Evolutionary conservation across 345 rosid species (phyloP), one percentile per base, ranked within the genome.

Genomic region (Barbarea vulgaris): DNA sequence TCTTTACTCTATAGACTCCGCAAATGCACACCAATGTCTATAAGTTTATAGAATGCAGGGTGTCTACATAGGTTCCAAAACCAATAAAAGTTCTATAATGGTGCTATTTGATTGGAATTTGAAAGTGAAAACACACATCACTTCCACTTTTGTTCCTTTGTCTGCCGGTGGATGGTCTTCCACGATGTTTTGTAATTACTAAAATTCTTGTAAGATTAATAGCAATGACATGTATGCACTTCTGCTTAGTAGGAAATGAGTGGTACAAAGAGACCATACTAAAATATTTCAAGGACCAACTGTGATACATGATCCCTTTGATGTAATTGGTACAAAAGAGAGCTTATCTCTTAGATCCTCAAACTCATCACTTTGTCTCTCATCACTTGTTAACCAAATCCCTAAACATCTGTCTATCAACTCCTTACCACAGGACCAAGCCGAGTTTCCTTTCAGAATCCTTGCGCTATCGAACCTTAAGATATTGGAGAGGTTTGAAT

Each of bases 371-470:
- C 48, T 78, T 74, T 84, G 86, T 62, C 76, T 82, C 79, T 94
- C 98, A 41, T 85, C 89, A 52, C 58, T 69, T 7, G 91, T 86
- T 58, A 91, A 78, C 98, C 98, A 90, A 57, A 75, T 64, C 0
- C 83, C 72, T 66, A 94, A 66, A 78, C 89, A 90, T 13, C 74
- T 64, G 34, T 84, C 90, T 4, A 94, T 77, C 78, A 90, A 83
- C 64, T 88, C 96, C 66, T 80, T 77, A 46, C 84, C 90, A 13
- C 84, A 85, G 13, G 72, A 81, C 50, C 70, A 69, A 5, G 77
- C 67, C n/a, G 79, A 44, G 55, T 37, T 75, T 50, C 86, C 88
- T 73, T 87, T 86, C 5, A 84, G 57, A 74, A 84, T 73, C 69
- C 83, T 74, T 46, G 61, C 27, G 46, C 83, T 79, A 12, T 86